These are phyloP conservation scores for Colletotrichum plurivorum DNA, from an alignment of 2,329 filamentous ascomycete genomes.

Conservation along the genomic window DNA sequence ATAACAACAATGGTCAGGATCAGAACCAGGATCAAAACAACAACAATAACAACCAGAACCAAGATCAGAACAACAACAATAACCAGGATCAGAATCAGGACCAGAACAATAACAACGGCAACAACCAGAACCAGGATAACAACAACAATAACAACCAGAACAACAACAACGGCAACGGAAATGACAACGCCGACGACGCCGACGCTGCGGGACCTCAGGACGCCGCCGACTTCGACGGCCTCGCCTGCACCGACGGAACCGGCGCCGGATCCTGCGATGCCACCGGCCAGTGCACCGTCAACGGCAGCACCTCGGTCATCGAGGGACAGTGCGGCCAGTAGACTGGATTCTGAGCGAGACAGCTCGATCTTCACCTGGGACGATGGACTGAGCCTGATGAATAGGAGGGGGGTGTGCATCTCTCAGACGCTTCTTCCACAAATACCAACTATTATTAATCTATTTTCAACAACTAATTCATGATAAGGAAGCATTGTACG, in stretches of 20 bases:
- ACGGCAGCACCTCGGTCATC: conserved; percentile 16
- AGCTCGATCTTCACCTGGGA: not conserved
- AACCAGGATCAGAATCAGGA: not conserved
- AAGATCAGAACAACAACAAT: not conserved
- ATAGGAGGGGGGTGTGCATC: not conserved
- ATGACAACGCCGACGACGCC: not conserved
- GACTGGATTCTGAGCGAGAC: not conserved
- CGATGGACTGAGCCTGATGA: not conserved
- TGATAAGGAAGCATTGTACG: not conserved
- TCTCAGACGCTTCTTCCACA: not conserved
- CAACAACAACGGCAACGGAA: not conserved
- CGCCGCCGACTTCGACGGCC: conserved; percentile 29
- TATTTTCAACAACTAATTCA: not conserved
- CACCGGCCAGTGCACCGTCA: conserved; percentile 33
- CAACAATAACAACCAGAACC: not conserved
- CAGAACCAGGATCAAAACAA: not conserved
- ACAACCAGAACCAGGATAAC: not conserved
- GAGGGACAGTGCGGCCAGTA: conserved; percentile 33
- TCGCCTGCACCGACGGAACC: conserved; percentile 32
- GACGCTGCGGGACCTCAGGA: conserved; percentile 5
- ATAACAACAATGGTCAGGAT: not conserved
- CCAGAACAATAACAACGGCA: not conserved
- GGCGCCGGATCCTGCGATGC: conserved; percentile 28
- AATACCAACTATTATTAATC: not conserved
- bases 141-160: not conserved